These are phyloP conservation scores for Cruciata laevipes DNA, from an alignment of 257 asterid genomes.

Conservation along the genomic window DNA sequence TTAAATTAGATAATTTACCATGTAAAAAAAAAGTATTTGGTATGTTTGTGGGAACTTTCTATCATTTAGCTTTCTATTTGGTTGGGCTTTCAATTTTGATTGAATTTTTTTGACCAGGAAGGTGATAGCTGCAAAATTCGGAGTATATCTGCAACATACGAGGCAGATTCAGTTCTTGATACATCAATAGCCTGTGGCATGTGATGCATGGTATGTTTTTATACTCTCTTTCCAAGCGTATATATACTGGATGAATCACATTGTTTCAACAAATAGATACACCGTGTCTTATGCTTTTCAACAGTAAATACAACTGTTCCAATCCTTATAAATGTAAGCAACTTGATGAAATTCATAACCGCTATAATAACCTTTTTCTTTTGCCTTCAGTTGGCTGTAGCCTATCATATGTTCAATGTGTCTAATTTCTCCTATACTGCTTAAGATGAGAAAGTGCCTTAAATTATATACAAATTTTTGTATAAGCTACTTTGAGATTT, in stretches of 20 bases:
- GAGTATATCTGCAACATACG: slow-evolving; percentile 52
- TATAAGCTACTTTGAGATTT: background rate
- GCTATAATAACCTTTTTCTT: background rate
- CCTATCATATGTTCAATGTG: background rate
- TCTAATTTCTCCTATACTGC: background rate
- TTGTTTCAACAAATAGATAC: background rate
- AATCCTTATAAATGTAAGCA: background rate
- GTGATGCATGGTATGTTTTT: slow-evolving; percentile 73
- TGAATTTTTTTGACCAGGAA: slow-evolving; percentile 25
- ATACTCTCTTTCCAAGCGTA: background rate
- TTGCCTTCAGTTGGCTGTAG: background rate
- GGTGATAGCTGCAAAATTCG: slow-evolving; percentile 91
- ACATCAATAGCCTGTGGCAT: slow-evolving; percentile 97
- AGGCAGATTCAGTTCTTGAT: slow-evolving; percentile 75
- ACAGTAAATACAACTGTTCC: slow-evolving; percentile 2
- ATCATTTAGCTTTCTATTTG: background rate
- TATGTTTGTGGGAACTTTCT: background rate
- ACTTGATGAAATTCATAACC: background rate
- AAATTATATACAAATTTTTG: background rate
- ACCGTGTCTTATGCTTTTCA: background rate
- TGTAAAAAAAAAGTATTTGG: background rate
- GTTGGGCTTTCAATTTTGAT: slow-evolving; percentile 18
- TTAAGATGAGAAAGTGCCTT: background rate
- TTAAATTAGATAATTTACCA: background rate
- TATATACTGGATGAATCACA: background rate